Conservation (phyloP, 495 filamentous ascomycete genomes). For the Neurospora intermedia region DNA sequence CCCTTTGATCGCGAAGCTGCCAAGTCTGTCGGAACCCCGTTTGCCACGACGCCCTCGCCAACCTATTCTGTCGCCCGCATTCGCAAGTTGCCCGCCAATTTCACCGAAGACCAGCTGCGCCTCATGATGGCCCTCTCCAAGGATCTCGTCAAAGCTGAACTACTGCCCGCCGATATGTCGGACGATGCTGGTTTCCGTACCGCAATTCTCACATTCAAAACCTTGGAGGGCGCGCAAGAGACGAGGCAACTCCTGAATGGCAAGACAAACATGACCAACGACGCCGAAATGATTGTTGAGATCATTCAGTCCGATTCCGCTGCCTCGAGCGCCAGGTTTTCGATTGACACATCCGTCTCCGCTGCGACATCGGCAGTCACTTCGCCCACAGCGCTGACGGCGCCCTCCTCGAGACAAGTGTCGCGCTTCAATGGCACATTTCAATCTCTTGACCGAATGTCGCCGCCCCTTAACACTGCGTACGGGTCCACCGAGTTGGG, state of each 20-base stretch:
- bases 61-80: conserved; percentile 42
- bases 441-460: conserved; percentile 61
- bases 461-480: conserved; percentile 46
- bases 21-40: conserved; percentile 41
- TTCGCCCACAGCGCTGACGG: conserved; percentile 40
- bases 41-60: conserved; percentile 29
- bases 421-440: conserved; percentile 73
- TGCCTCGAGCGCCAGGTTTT: conserved; percentile 26
- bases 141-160: conserved; percentile 63
- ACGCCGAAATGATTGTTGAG: conserved; percentile 72
- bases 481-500: conserved; percentile 49
- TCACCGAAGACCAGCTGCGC: conserved; percentile 58
- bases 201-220: conserved; percentile 67
- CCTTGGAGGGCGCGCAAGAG: conserved; percentile 61
- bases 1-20: conserved; percentile 35
- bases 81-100: conserved; percentile 66
- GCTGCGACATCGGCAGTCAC: conserved; percentile 16
- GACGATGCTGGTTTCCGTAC: conserved; percentile 63
- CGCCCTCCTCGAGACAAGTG: conserved; percentile 54
- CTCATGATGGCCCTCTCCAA: conserved; percentile 81
- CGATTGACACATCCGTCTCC: conserved; percentile 23
- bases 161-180: conserved; percentile 52
- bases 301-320: conserved; percentile 37
- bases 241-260: conserved; percentile 68
- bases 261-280: conserved; percentile 63